phyloP scores from a whole-genome alignment of 495 filamentous ascomycete species.

The Talaromyces proteolyticus region DNA sequence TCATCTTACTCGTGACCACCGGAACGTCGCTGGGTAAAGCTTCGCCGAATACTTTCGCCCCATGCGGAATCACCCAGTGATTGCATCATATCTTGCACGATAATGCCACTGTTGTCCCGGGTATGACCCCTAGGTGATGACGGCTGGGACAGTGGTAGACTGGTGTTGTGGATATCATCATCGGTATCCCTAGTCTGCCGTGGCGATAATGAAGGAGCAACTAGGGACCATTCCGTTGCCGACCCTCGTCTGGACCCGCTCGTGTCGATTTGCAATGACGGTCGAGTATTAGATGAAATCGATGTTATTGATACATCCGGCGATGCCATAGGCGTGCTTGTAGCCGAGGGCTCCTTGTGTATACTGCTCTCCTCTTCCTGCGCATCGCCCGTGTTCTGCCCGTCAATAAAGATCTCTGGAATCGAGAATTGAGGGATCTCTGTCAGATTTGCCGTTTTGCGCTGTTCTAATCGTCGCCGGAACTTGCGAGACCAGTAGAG shows the following conservation, averaged over 20 bases:
- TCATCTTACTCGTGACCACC: conserved; percentile 14
- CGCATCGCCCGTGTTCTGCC: conserved; percentile 31
- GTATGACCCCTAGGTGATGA: conserved; percentile 17
- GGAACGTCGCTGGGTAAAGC: conserved; percentile 69
- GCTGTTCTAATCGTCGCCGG: conserved; percentile 61
- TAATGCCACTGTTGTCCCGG: conserved; percentile 57
- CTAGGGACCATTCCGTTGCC: conserved; percentile 39
- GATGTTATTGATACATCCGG: conserved; percentile 21
- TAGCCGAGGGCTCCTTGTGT: conserved; percentile 8
- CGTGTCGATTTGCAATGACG: conserved; percentile 31
- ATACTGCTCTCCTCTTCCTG: conserved; percentile 24
- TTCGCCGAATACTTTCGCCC: conserved; percentile 86
- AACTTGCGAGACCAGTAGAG: conserved; percentile 85
- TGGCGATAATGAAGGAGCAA: conserved; percentile 37
- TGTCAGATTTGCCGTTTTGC: conserved; percentile 67
- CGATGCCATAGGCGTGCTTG: conserved; percentile 14
- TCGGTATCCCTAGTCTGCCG: conserved; percentile 12
- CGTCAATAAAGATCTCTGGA: conserved; percentile 87
- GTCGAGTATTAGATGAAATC: conserved; percentile 14
- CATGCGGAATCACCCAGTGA: conserved; percentile 82
- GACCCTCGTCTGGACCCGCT: conserved; percentile 27
- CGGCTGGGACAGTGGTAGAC: background rate
- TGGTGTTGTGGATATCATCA: background rate
- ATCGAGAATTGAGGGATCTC: conserved; percentile 74
- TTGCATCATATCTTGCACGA: conserved; percentile 72